Evolutionary conservation across 176 grass and related monocot species (phyloP), one percentile per base, ranked within the genome.

Genomic region (Paspalum notatum): DNA sequence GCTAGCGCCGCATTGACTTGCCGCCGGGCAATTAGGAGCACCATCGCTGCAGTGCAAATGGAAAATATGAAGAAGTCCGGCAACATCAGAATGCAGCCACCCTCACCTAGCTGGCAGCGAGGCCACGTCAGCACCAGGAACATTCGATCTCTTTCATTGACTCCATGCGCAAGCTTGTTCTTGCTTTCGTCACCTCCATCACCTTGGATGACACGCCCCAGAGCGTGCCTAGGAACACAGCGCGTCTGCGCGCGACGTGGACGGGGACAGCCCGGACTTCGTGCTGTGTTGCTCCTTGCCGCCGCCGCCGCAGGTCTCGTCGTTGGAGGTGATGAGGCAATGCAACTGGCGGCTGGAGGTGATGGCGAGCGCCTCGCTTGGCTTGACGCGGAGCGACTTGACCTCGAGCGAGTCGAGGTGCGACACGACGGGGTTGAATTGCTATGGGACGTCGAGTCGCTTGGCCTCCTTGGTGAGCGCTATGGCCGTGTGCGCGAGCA

Each of bases 371-470:
- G 96, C 96, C 72, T 99, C 93, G 46, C 96, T 93, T 4, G 93
- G 93, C 72, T 99, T 99, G 0, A 95, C 87, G 65, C 91, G 89
- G 72, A 99, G 85, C 52, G 80, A 86, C 44, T 93, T 90, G 3
- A 90, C 66, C 79, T 95, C 87, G 7, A 99, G 87, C 9, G 84
- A 45, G 14, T 93, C 86, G 0, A 99, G 32, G 5, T 78, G 86
- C 55, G 68, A 78, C 1, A 88, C 76, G 14, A 99, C 73, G 13
- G 92, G 78, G 82, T 91, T 91, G 86, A 99, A 99, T 72, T 99
- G 96, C 87, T 95, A 99, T 0, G 96, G 96, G 15, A 99, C 78
- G 83, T 95, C 93, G 0, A 99, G 79, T 25, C 88, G n/a, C n/a
- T n/a, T n/a, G n/a, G n/a, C n/a, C n/a, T n/a, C n/a, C n/a, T n/a